Evolutionary conservation across 2,329 filamentous ascomycete species (phyloP).

Genomic region (Penicillium frequentans): DNA sequence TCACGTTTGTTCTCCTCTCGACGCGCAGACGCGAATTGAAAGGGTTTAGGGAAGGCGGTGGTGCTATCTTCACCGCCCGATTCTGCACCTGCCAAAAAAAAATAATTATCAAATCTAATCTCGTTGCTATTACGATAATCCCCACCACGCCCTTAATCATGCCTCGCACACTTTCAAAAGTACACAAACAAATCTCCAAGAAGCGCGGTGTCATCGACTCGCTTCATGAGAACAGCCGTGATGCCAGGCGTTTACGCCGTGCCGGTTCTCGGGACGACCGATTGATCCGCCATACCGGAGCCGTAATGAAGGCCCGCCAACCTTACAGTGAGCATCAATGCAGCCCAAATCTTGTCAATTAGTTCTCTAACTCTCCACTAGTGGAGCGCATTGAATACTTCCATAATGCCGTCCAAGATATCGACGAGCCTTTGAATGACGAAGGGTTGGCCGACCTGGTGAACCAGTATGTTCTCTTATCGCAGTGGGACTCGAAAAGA

Average conservation of each 20-base stretch:
- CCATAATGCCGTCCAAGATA: conserved; percentile 58
- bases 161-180: conserved; percentile 72
- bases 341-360: background rate
- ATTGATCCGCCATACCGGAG: conserved; percentile 68
- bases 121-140: background rate
- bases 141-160: conserved; percentile 48
- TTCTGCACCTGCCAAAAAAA: conserved; percentile 33
- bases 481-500: background rate
- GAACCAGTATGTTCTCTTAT: conserved; percentile 51
- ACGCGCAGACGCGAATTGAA: conserved; percentile 36
- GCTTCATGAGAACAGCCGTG: conserved; percentile 84
- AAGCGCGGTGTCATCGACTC: conserved; percentile 75
- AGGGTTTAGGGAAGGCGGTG: conserved; percentile 22
- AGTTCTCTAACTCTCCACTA: conserved; percentile 30
- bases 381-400: conserved; percentile 71
- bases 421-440: conserved; percentile 34
- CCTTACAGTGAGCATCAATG: conserved; percentile 60
- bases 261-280: conserved; percentile 81
- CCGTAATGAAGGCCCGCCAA: conserved; percentile 71
- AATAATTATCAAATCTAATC: conserved; percentile 21
- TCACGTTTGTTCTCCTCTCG: conserved; percentile 26
- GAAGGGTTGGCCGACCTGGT: conserved; percentile 53
- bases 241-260: conserved; percentile 76
- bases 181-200: conserved; percentile 85
- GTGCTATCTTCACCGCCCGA: conserved; percentile 27